Conservation (phyloP, 805 yeast genomes). For the Hanseniaspora mollemarum region DNA sequence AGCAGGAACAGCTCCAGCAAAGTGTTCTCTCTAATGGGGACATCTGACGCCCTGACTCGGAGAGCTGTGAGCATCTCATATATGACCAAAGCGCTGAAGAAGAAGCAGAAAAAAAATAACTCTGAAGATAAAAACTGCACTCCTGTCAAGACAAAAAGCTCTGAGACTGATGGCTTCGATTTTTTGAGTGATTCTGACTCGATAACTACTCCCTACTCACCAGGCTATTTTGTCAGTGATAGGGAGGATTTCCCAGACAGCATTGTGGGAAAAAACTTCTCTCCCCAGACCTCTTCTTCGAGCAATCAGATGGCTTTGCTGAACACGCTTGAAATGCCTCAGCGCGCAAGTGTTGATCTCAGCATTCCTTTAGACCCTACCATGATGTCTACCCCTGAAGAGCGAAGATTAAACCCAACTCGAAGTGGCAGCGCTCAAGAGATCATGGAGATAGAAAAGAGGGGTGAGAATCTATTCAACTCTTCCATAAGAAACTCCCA, state of each 20-base stretch:
- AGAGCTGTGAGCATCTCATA: slow-evolving; percentile 7
- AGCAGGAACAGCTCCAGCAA: not conserved
- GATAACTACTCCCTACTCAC: not conserved
- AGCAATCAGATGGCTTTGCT: not conserved
- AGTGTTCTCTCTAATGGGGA: not conserved
- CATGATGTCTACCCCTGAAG: not conserved
- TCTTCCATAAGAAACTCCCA: not conserved
- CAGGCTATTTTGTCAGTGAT: not conserved
- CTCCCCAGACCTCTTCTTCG: not conserved
- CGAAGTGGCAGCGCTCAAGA: not conserved
- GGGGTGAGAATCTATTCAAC: slow-evolving; percentile 7
- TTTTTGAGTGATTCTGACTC: not conserved
- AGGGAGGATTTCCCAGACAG: too few species aligned
- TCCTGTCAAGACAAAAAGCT: not conserved
- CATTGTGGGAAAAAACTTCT: too few species aligned
- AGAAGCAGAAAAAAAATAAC: not conserved
- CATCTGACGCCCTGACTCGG: not conserved
- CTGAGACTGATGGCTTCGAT: not conserved
- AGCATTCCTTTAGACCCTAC: not conserved
- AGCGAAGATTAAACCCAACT: not conserved
- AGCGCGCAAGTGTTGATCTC: not conserved
- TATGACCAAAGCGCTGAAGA: not conserved
- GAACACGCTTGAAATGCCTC: not conserved
- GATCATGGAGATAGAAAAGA: slow-evolving; percentile 3
- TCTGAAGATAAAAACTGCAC: not conserved